Conservation (phyloP, 805 yeast species). For the Metschnikowia matae region DNA sequence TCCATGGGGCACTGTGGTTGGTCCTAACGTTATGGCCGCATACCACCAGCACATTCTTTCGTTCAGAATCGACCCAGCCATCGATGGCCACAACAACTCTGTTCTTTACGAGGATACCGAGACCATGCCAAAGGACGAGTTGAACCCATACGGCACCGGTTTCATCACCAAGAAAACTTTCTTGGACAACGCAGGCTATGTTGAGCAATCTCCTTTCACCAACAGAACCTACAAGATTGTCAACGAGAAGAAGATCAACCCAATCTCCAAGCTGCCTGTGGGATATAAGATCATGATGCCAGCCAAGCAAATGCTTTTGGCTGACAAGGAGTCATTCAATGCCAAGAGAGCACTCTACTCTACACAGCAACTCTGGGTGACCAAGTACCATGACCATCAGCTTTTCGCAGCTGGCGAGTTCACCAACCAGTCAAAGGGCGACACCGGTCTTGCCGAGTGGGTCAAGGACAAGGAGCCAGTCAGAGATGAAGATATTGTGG, state of each 20-base stretch:
- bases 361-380: constrained; percentile 77
- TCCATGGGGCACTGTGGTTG: constrained; percentile 72
- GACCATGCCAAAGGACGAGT: constrained; percentile 50
- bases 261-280: constrained; percentile 65
- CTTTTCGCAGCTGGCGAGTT: constrained; percentile 81
- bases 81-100: constrained; percentile 77
- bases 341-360: constrained; percentile 70
- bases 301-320: constrained; percentile 72
- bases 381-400: constrained; percentile 70
- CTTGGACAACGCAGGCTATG: constrained; percentile 66
- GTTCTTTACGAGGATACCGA: constrained; percentile 67
- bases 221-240: constrained; percentile 71
- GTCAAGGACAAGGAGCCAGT: constrained; percentile 63
- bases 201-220: constrained; percentile 73
- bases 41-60: constrained; percentile 80
- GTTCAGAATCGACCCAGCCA: constrained; percentile 76
- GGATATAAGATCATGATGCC: constrained; percentile 73
- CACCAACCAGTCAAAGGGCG: constrained; percentile 72
- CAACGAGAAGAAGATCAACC: constrained; percentile 69
- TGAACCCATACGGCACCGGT: constrained; percentile 69
- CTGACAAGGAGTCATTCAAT: constrained; percentile 59
- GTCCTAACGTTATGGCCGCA: constrained; percentile 79
- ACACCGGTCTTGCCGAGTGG: constrained; percentile 70
- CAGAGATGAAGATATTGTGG: constrained; percentile 70
- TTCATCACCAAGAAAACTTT: constrained; percentile 58